Conservation (phyloP, 495 filamentous ascomycete genomes). For the Cryomyces minteri region DNA sequence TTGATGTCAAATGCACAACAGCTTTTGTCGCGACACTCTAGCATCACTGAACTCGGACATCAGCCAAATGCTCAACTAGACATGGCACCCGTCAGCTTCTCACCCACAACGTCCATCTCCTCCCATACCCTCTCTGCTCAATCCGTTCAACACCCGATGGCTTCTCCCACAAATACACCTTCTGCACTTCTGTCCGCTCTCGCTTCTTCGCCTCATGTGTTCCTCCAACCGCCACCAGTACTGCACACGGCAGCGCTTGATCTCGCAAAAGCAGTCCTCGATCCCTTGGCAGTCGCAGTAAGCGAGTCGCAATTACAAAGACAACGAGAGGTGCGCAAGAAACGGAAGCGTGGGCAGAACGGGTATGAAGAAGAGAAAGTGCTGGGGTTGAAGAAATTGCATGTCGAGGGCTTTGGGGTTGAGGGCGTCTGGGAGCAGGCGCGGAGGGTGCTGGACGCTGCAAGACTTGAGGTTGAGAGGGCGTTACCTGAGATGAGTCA, state of each 20-base stretch:
- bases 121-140: slow-evolving; percentile 14
- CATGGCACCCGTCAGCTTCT: slow-evolving; percentile 12
- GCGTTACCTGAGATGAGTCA: slow-evolving; percentile 7
- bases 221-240: slow-evolving; percentile 46
- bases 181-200: slow-evolving; percentile 26
- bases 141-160: slow-evolving; percentile 9
- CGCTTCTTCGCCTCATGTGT: slow-evolving; percentile 30
- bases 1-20: too few species aligned
- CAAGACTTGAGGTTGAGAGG: slow-evolving; percentile 31
- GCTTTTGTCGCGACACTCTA: too few species aligned
- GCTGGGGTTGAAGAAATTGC: slow-evolving; percentile 55
- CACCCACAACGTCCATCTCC: slow-evolving; percentile 11
- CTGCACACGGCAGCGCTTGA: slow-evolving; percentile 46
- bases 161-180: slow-evolving; percentile 5
- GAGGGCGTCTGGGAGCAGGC: slow-evolving; percentile 93
- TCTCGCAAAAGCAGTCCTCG: slow-evolving; percentile 57
- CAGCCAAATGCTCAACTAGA: too few species aligned
- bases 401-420: slow-evolving; percentile 73
- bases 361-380: slow-evolving; percentile 22
- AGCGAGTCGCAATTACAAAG: slow-evolving; percentile 30
- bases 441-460: slow-evolving; percentile 49
- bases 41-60: too few species aligned
- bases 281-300: slow-evolving; percentile 52
- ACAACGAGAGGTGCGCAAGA: slow-evolving; percentile 14
- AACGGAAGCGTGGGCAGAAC: slow-evolving; percentile 32